These are phyloP conservation scores for Phialocephala sp. DNA, from an alignment of 2,329 filamentous ascomycete species.

Conservation along the genomic window DNA sequence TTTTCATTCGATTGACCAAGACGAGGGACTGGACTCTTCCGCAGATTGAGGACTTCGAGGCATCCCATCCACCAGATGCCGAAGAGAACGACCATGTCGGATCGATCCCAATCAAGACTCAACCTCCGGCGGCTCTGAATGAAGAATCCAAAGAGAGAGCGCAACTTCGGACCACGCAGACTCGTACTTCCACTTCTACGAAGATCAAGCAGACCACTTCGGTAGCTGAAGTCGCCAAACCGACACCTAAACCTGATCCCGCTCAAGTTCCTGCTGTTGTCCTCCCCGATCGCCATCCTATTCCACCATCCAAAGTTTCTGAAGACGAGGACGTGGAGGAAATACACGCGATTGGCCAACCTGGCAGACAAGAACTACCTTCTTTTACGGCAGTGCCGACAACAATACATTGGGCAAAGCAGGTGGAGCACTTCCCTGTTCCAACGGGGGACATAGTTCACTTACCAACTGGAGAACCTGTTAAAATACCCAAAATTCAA, in stretches of 20 bases:
- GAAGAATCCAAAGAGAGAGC: conserved; percentile 10
- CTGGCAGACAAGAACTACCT: conserved; percentile 38
- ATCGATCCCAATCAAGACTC: neutral
- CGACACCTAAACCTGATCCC: conserved; percentile 13
- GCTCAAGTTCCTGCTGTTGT: conserved; percentile 28
- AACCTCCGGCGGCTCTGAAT: conserved; percentile 7
- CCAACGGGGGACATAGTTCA: conserved; percentile 71
- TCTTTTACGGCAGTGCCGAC: conserved; percentile 27
- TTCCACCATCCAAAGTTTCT: conserved; percentile 26
- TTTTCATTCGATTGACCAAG: conserved; percentile 32
- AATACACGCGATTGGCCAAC: conserved; percentile 38
- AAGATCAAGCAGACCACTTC: conserved; percentile 9
- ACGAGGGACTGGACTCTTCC: conserved; percentile 18
- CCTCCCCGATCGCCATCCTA: conserved; percentile 37
- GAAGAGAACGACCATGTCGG: conserved; percentile 1
- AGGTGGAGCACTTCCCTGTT: conserved; percentile 79
- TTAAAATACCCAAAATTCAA: conserved; percentile 78
- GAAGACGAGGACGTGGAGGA: conserved; percentile 28
- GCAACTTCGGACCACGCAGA: conserved; percentile 11
- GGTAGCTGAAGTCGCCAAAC: conserved; percentile 5
- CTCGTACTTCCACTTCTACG: conserved; percentile 3
- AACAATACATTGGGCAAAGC: conserved; percentile 73
- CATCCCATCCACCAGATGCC: neutral
- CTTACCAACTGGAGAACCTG: conserved; percentile 74
- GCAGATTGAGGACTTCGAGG: conserved; percentile 12